Conservation (phyloP, 345 rosid species). For the Euphorbia pulcherrima region DNA sequence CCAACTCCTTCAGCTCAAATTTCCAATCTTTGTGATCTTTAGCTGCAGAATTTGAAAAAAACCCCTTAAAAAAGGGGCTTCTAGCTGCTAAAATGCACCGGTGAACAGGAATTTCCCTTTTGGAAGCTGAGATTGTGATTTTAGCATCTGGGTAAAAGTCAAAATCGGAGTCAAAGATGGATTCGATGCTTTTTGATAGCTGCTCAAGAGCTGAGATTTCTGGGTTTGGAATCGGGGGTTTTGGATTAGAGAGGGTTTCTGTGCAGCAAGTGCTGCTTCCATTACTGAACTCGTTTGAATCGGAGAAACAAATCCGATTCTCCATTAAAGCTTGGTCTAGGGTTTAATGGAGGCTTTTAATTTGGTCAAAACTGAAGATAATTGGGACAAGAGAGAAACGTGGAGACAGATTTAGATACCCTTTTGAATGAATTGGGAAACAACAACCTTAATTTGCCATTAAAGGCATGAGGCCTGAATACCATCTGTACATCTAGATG, state of each 20-base stretch:
- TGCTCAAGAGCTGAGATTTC: slow-evolving; percentile 44
- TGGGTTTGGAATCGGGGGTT: slow-evolving; percentile 21
- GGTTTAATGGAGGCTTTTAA: background rate
- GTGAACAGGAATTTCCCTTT: slow-evolving; percentile 54
- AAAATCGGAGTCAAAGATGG: slow-evolving; percentile 45
- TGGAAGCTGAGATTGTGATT: slow-evolving; percentile 43
- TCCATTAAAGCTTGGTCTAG: slow-evolving; percentile 29
- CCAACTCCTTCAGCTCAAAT: slow-evolving; percentile 56
- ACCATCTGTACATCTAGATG: slow-evolving; percentile 22
- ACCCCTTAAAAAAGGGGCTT: slow-evolving; percentile 50
- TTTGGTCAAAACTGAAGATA: too few species aligned
- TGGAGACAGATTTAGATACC: background rate
- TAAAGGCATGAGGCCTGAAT: background rate
- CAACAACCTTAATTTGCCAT: background rate
- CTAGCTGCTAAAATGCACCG: slow-evolving; percentile 74
- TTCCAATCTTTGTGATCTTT: slow-evolving; percentile 34
- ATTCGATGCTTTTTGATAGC: slow-evolving; percentile 54
- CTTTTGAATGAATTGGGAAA: background rate
- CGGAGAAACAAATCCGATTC: slow-evolving; percentile 47
- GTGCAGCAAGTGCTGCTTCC: slow-evolving; percentile 51
- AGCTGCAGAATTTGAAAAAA: slow-evolving; percentile 29
- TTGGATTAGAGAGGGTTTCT: slow-evolving; percentile 10
- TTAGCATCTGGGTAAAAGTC: slow-evolving; percentile 63
- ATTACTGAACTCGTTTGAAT: slow-evolving; percentile 58
- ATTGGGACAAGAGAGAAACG: background rate